Percentiles rank a stretch among this genome's conserved stretches.
These are phyloP conservation scores for Coniochaeta ligniaria DNA, from an alignment of 2,329 filamentous ascomycete species.

Conservation along the genomic window DNA sequence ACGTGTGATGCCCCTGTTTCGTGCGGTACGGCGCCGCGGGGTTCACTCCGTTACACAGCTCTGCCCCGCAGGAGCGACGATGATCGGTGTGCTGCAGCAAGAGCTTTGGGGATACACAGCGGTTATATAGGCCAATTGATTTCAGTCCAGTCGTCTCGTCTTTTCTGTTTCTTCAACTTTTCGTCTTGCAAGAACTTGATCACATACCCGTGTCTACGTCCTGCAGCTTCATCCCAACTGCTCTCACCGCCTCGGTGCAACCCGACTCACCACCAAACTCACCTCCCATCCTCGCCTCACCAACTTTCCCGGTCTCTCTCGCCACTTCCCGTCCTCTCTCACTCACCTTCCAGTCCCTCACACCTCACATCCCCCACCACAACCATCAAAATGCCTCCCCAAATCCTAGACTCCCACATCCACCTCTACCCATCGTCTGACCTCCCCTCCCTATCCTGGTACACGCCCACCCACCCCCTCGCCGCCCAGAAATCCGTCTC, in stretches of 20 bases:
- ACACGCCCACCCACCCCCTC: slow-evolving; percentile 50
- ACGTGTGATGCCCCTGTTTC: background rate
- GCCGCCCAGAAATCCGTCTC: slow-evolving; percentile 56
- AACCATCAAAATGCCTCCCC: slow-evolving; percentile 17
- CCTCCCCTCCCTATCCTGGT: slow-evolving; percentile 62
- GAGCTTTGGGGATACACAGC: background rate
- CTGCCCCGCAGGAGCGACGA: background rate
- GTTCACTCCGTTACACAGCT: slow-evolving; percentile 1
- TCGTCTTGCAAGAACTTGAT: background rate
- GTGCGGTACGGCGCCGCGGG: background rate
- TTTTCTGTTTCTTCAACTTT: background rate
- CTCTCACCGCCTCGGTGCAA: background rate
- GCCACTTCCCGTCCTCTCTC: no score
- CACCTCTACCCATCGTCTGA: slow-evolving; percentile 75
- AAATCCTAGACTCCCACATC: slow-evolving; percentile 84
- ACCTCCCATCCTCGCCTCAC: no score
- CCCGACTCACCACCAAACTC: no score
- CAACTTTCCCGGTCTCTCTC: no score
- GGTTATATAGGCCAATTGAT: background rate
- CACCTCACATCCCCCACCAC: background rate
- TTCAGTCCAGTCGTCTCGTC: background rate
- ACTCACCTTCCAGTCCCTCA: no score
- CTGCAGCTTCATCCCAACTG: background rate
- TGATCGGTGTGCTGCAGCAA: background rate
- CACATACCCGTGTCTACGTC: no score